Percentiles rank a stretch among this genome's conserved stretches.
Evolutionary conservation across 1,139 yeast genomes (phyloP).

Genomic region (Pichia sp.): DNA sequence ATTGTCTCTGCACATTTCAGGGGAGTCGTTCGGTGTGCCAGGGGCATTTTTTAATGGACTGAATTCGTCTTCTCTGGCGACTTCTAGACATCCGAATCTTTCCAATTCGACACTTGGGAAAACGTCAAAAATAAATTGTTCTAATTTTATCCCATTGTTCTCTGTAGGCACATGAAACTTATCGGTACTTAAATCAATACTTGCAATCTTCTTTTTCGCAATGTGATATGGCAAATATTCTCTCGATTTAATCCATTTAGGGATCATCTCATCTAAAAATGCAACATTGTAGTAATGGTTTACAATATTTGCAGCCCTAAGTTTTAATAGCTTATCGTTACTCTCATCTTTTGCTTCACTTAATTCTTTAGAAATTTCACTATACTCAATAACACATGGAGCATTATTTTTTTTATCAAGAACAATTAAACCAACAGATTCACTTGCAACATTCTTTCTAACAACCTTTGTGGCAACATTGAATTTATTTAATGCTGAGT

Average conservation of each 20-base stretch:
- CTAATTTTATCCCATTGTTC: constrained; percentile 90
- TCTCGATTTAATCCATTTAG: constrained; percentile 64
- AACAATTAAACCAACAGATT: constrained; percentile 90
- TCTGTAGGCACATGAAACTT: constrained; percentile 51
- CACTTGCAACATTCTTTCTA: constrained; percentile 80
- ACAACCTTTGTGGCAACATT: constrained; percentile 92
- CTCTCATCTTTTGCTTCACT: constrained; percentile 52
- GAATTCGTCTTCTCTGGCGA: constrained; percentile 76
- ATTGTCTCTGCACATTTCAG: constrained; percentile 70
- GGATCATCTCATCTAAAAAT: constrained; percentile 52
- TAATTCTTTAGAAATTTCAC: constrained; percentile 75
- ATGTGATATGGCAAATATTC: constrained; percentile 81
- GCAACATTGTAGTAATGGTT: constrained; percentile 90
- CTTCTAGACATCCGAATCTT: constrained; percentile 92
- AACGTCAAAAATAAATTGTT: constrained; percentile 95
- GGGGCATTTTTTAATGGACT: constrained; percentile 92
- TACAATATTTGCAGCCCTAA: constrained; percentile 95
- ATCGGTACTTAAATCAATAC: constrained; percentile 42
- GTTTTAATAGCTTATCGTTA: constrained; percentile 48
- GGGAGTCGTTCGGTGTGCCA: constrained; percentile 75
- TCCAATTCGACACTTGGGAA: constrained; percentile 69
- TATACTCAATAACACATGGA: constrained; percentile 93
- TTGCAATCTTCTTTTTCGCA: constrained; percentile 76
- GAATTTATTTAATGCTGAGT: constrained; percentile 58
- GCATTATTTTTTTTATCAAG: constrained; percentile 49